These are phyloP conservation scores for Holtermannia corniformis DNA, from an alignment of 768 basidiomycete species.

Conservation along the genomic window DNA sequence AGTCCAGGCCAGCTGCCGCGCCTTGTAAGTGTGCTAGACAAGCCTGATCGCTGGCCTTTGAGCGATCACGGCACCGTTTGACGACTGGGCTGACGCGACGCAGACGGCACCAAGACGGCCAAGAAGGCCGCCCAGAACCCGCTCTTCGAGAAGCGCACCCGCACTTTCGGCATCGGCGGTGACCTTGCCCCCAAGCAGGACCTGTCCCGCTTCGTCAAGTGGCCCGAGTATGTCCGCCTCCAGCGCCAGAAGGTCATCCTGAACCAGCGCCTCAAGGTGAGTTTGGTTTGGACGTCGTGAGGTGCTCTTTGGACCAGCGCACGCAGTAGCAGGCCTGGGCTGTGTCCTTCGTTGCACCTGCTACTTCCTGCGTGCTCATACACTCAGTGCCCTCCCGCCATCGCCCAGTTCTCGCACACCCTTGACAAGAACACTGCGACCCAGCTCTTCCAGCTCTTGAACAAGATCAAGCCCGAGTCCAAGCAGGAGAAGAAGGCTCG, in stretches of 20 bases:
- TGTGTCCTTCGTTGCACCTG: neutral
- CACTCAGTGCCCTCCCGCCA: conserved; percentile 78
- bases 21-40: conserved; percentile 34
- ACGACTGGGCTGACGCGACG: neutral
- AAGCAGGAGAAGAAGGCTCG: conserved; percentile 97
- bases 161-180: conserved; percentile 95
- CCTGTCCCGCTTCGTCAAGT: conserved; percentile 95
- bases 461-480: conserved; percentile 62
- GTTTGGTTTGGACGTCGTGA: conserved; percentile 2
- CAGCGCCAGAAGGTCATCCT: conserved; percentile 98
- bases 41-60: neutral
- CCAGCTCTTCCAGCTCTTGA: conserved; percentile 92
- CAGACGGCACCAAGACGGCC: conserved; percentile 52
- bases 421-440: conserved; percentile 99
- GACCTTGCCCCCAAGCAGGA: conserved; percentile 83
- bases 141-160: conserved; percentile 78
- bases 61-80: neutral
- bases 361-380: neutral
- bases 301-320: neutral
- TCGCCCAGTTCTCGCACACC: conserved; percentile 89
- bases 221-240: conserved; percentile 96
- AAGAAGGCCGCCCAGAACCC: conserved; percentile 79
- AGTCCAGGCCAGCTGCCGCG: conserved; percentile 41
- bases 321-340: too few species aligned
- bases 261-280: conserved; percentile 79